Evolutionary conservation across 2,329 filamentous ascomycete species (phyloP).

Genomic region (Apiospora kogelbergensis): DNA sequence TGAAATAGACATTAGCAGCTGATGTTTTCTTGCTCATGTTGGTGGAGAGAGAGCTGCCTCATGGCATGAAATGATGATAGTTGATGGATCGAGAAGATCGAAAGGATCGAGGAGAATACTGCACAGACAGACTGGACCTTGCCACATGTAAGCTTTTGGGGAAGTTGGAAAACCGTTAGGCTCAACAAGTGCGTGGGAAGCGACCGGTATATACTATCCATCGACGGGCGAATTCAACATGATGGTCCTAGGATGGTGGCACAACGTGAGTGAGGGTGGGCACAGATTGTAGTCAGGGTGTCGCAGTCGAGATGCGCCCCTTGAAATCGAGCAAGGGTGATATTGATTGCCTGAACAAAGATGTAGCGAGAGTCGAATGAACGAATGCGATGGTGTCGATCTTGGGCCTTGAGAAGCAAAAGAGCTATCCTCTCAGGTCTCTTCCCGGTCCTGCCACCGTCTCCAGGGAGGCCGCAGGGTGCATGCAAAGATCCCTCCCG

Average conservation of each 20-base stretch:
- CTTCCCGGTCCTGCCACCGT: background rate
- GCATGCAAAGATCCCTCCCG: background rate
- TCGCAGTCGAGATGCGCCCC: background rate
- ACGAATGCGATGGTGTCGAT: background rate
- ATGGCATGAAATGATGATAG: background rate
- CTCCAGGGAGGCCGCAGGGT: background rate
- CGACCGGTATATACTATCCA: constrained; percentile 1
- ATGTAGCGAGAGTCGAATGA: background rate
- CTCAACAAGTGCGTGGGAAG: background rate
- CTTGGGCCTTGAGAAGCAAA: background rate
- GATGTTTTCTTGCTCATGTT: constrained; percentile 36
- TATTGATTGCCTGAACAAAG: background rate
- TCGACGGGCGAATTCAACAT: background rate
- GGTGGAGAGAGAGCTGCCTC: background rate
- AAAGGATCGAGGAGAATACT: background rate
- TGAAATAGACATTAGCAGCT: constrained; percentile 55
- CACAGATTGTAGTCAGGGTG: background rate
- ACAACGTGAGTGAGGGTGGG: background rate
- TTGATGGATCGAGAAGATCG: background rate
- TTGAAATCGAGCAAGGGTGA: background rate
- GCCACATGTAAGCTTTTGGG: background rate
- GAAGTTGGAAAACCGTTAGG: background rate
- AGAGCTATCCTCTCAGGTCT: background rate
- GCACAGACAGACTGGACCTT: background rate
- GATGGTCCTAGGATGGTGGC: background rate